Evolutionary conservation across 768 basidiomycete genomes (phyloP).

Genomic region (Macrolepiota albuminosa): DNA sequence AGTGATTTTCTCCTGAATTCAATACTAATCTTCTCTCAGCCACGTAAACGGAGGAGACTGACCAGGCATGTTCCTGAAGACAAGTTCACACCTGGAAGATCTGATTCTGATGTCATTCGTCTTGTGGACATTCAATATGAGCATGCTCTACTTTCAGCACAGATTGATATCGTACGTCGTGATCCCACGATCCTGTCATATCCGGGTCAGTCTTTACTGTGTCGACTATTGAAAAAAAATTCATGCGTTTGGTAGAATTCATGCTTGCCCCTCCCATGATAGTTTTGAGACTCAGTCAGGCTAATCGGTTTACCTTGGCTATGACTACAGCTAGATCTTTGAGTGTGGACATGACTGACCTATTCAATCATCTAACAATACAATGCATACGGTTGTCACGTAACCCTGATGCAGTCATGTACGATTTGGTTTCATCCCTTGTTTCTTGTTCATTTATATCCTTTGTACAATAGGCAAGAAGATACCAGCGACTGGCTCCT

Average conservation of each 20-base stretch:
- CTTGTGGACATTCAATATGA: conserved; percentile 78
- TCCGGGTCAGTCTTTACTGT: conserved; percentile 48
- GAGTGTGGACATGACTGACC: conserved; percentile 79
- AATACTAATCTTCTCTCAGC: conserved; percentile 30
- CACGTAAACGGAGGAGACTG: conserved; percentile 67
- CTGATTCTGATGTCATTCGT: conserved; percentile 74
- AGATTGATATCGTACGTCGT: conserved; percentile 65
- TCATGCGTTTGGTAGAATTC: conserved; percentile 34
- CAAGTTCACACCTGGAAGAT: conserved; percentile 55
- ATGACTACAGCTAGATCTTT: conserved; percentile 72
- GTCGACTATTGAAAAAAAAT: neutral
- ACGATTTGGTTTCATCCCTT: conserved; percentile 20
- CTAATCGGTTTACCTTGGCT: conserved; percentile 75
- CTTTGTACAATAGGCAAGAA: conserved; percentile 47
- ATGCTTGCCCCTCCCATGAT: conserved; percentile 58
- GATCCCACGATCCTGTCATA: conserved; percentile 59
- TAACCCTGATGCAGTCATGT: conserved; percentile 58
- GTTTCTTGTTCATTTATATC: conserved; percentile 8
- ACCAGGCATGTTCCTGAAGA: conserved; percentile 75
- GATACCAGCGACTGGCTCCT: conserved; percentile 80
- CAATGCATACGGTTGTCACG: conserved; percentile 76
- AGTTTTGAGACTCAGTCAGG: conserved; percentile 73
- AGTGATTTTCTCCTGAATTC: conserved; percentile 11
- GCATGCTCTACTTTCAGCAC: conserved; percentile 70
- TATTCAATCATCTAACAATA: conserved; percentile 72